These are phyloP conservation scores for Saccharomyces mikatae DNA, from an alignment of 805 yeast genomes.

Conservation along the genomic window DNA sequence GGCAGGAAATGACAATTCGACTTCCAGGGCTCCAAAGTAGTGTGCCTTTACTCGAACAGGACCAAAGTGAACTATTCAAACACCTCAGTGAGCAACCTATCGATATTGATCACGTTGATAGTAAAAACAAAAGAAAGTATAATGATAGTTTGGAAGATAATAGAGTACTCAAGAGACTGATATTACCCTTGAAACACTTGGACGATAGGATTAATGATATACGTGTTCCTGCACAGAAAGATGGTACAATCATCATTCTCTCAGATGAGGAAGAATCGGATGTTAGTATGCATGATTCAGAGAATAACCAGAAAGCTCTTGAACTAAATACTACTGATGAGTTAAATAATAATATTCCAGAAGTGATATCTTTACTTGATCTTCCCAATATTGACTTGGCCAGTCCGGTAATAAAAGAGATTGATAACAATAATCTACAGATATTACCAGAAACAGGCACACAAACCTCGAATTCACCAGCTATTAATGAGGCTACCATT, in stretches of 20 bases:
- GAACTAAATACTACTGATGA: background rate
- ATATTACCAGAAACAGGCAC: background rate
- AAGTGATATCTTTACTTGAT: background rate
- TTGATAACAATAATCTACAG: background rate
- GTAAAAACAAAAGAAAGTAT: background rate
- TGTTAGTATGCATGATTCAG: background rate
- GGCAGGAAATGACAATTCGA: background rate
- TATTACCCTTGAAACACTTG: background rate
- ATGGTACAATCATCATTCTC: conserved; percentile 24
- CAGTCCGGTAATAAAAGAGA: background rate
- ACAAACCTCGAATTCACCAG: background rate
- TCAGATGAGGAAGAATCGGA: conserved; percentile 24
- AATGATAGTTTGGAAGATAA: background rate
- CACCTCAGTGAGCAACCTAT: background rate
- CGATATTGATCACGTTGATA: background rate
- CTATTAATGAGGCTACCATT: background rate
- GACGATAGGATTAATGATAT: background rate
- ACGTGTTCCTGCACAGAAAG: background rate
- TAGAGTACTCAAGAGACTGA: background rate
- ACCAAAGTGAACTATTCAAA: background rate
- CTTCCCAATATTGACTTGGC: background rate
- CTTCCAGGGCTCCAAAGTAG: background rate
- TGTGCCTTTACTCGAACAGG: background rate
- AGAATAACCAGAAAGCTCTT: background rate
- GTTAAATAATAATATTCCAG: background rate